Percentiles rank a stretch among this genome's conserved stretches.
Evolutionary conservation across 2,329 filamentous ascomycete species (phyloP).

Genomic region (Ceratocystis variospora): DNA sequence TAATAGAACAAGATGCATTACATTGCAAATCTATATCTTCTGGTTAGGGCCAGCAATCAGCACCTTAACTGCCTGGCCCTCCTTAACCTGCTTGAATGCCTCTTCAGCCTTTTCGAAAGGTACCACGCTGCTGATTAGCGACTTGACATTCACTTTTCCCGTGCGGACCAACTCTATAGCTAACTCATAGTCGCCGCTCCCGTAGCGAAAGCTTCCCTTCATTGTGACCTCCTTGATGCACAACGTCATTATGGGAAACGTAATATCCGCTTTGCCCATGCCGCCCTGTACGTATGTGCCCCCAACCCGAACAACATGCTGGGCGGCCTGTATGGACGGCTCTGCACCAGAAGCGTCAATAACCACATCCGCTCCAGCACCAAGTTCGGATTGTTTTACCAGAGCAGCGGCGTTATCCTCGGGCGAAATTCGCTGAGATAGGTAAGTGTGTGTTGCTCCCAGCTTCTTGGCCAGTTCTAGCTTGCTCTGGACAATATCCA

Average conservation of each 20-base stretch:
- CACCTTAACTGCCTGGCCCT: conserved; percentile 62
- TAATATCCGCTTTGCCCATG: conserved; percentile 80
- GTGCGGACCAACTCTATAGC: conserved; percentile 62
- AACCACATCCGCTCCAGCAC: conserved; percentile 57
- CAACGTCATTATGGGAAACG: conserved; percentile 80
- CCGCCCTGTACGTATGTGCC: conserved; percentile 75
- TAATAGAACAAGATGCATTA: neutral
- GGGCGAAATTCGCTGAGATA: conserved; percentile 46
- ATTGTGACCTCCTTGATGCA: conserved; percentile 81
- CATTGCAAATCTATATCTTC: conserved; percentile 25
- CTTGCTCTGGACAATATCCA: conserved; percentile 72
- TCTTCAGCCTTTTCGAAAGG: conserved; percentile 69
- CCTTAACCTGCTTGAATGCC: conserved; percentile 76
- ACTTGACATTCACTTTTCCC: conserved; percentile 68
- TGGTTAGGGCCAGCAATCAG: conserved; percentile 53
- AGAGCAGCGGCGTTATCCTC: conserved; percentile 63
- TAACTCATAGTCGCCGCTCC: conserved; percentile 72
- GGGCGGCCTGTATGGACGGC: conserved; percentile 59
- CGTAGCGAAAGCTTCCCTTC: conserved; percentile 82
- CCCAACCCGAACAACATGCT: conserved; percentile 56
- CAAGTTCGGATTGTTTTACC: conserved; percentile 48
- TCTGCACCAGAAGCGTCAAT: conserved; percentile 73
- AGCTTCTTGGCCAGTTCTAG: conserved; percentile 66
- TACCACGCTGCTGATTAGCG: conserved; percentile 64
- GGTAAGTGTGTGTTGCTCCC: conserved; percentile 57